These are phyloP conservation scores for Trichoderma parareesei DNA, from an alignment of 495 filamentous ascomycete species.

Conservation along the genomic window DNA sequence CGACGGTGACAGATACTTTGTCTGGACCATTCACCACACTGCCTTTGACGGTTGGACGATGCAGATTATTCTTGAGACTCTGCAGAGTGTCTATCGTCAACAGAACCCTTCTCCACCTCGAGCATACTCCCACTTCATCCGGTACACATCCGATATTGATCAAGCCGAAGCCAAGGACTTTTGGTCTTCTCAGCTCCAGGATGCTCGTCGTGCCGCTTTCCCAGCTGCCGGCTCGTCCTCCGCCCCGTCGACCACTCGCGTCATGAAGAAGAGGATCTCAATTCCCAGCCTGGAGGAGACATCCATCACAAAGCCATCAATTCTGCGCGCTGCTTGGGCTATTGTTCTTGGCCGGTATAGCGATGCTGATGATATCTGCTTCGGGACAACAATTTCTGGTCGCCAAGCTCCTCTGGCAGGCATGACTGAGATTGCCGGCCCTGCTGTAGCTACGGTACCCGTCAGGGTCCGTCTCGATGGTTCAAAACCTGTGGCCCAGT, in stretches of 20 bases:
- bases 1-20: constrained; percentile 16
- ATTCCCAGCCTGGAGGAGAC: background rate
- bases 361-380: constrained; percentile 37
- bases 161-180: background rate
- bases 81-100: constrained; percentile 6
- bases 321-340: constrained; percentile 41
- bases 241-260: background rate
- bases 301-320: constrained; percentile 27
- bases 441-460: constrained; percentile 52
- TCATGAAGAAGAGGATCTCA: constrained; percentile 9
- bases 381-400: constrained; percentile 41
- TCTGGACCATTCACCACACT: constrained; percentile 19
- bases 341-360: constrained; percentile 32
- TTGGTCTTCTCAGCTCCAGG: background rate
- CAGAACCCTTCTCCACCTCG: background rate
- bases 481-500: constrained; percentile 12
- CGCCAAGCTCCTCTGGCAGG: constrained; percentile 37
- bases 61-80: background rate
- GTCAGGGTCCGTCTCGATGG: constrained; percentile 26
- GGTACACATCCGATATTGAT: constrained; percentile 9
- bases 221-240: background rate
- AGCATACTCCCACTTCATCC: constrained; percentile 43
- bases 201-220: background rate
- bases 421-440: constrained; percentile 39
- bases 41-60: background rate